Conservation (phyloP, 352 stramenopile genomes). For the Phytophthora palmivora region DNA sequence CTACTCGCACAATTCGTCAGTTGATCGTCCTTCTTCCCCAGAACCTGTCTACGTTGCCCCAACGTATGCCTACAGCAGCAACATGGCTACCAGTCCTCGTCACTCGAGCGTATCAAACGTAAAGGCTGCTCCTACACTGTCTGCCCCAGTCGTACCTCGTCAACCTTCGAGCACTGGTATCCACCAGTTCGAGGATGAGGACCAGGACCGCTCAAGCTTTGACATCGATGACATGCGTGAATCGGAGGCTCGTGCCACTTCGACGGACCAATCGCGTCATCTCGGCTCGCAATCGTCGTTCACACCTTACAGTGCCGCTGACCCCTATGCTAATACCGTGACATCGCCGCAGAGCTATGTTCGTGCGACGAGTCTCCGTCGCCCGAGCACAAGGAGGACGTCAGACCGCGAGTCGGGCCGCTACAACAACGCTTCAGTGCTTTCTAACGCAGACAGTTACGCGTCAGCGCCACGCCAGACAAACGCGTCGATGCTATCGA, state of each 20-base stretch:
- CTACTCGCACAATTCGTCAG: constrained; percentile 22
- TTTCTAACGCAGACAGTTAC: constrained; percentile 42
- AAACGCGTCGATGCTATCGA: constrained; percentile 41
- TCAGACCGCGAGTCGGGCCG: constrained; percentile 31
- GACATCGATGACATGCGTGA: constrained; percentile 85
- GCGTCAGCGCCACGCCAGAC: constrained; percentile 37
- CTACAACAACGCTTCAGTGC: constrained; percentile 33
- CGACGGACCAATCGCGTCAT: constrained; percentile 20
- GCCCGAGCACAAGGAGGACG: constrained; percentile 26
- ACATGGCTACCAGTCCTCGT: constrained; percentile 36
- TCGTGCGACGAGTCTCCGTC: constrained; percentile 70
- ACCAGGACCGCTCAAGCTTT: constrained; percentile 77
- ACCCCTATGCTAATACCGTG: constrained; percentile 51
- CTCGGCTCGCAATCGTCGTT: constrained; percentile 31
- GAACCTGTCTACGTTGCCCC: constrained; percentile 29
- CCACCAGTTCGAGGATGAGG: constrained; percentile 44
- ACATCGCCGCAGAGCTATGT: constrained; percentile 84
- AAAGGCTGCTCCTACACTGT: constrained; percentile 43
- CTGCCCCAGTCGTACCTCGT: constrained; percentile 47
- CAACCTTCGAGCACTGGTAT: constrained; percentile 29
- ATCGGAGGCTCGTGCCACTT: constrained; percentile 52
- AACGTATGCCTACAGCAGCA: constrained; percentile 39
- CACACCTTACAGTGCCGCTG: constrained; percentile 31
- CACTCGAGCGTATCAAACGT: constrained; percentile 25
- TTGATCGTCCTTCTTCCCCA: constrained; percentile 17